A percentile compares a stretch with the other conserved stretches of the same genome.
phyloP scores from a whole-genome alignment of 257 asterid species.

The Scutellaria minor region DNA sequence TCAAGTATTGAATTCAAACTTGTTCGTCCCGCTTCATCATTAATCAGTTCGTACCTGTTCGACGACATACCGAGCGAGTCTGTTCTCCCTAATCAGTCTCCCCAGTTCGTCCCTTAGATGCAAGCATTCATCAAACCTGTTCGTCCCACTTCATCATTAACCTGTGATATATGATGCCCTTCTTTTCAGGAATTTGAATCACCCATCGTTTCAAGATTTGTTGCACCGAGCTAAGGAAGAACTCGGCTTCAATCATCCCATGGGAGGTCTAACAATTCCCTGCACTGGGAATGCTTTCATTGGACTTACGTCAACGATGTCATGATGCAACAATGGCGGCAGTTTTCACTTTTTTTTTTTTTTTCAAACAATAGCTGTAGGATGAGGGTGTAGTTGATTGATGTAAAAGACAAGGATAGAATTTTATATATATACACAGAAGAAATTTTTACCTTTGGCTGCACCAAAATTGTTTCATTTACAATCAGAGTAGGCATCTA shows the following conservation, averaged over 20 bases:
- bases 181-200: too few species aligned
- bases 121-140: too few species aligned
- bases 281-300: conserved; percentile 53
- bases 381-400: conserved; percentile 20
- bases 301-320: conserved; percentile 48
- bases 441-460: not conserved
- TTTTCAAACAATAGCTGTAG: conserved; percentile 35
- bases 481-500: not conserved
- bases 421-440: not conserved
- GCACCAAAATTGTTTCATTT: not conserved
- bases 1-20: too few species aligned
- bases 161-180: too few species aligned
- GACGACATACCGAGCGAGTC: too few species aligned
- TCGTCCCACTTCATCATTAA: too few species aligned
- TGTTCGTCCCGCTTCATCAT: too few species aligned
- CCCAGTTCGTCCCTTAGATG: too few species aligned
- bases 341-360: conserved; percentile 16
- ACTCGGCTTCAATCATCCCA: conserved; percentile 51
- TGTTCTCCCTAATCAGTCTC: too few species aligned
- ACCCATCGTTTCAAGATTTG: conserved; percentile 55
- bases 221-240: conserved; percentile 51
- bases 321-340: conserved; percentile 28
- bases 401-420: conserved; percentile 33
- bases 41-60: too few species aligned
- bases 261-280: conserved; percentile 52